Conservation (phyloP, 768 basidiomycete species). For the Tricholoma bakamatsutake region DNA sequence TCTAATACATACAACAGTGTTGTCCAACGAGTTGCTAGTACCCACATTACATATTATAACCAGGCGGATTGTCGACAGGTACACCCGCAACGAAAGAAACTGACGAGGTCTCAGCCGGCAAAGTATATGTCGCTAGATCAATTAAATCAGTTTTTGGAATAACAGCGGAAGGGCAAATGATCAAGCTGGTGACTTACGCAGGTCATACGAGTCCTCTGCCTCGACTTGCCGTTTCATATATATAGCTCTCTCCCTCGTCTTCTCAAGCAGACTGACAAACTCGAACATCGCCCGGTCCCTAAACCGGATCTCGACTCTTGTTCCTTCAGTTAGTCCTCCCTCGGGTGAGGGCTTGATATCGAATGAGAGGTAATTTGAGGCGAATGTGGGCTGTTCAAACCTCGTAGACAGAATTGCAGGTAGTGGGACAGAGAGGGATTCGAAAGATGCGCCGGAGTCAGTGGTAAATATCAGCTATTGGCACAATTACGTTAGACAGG, state of each 20-base stretch:
- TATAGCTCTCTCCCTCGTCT: slow-evolving; percentile 68
- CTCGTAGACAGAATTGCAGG: slow-evolving; percentile 59
- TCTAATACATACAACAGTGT: neutral
- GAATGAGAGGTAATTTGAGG: slow-evolving; percentile 59
- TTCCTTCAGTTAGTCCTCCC: slow-evolving; percentile 63
- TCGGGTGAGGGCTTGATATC: slow-evolving; percentile 60
- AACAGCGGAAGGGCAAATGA: neutral
- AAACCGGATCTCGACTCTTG: slow-evolving; percentile 62
- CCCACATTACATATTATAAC: slow-evolving; percentile 7
- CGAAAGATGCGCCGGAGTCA: slow-evolving; percentile 29
- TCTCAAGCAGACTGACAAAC: slow-evolving; percentile 69
- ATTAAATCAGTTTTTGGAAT: neutral
- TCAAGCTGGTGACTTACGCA: slow-evolving; percentile 41
- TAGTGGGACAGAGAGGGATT: slow-evolving; percentile 55
- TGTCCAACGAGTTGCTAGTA: neutral
- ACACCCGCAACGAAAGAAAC: slow-evolving; percentile 34
- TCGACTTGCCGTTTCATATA: slow-evolving; percentile 57
- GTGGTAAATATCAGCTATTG: slow-evolving; percentile 59
- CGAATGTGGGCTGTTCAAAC: slow-evolving; percentile 74
- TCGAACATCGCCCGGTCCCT: slow-evolving; percentile 65
- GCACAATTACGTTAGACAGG: too few species aligned
- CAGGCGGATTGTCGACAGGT: slow-evolving; percentile 47
- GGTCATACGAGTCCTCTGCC: slow-evolving; percentile 51
- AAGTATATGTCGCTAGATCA: slow-evolving; percentile 37
- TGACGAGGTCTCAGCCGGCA: slow-evolving; percentile 38